These are phyloP conservation scores for Heterobasidion parviporum DNA, from an alignment of 1,284 basidiomycete genomes.

Conservation along the genomic window DNA sequence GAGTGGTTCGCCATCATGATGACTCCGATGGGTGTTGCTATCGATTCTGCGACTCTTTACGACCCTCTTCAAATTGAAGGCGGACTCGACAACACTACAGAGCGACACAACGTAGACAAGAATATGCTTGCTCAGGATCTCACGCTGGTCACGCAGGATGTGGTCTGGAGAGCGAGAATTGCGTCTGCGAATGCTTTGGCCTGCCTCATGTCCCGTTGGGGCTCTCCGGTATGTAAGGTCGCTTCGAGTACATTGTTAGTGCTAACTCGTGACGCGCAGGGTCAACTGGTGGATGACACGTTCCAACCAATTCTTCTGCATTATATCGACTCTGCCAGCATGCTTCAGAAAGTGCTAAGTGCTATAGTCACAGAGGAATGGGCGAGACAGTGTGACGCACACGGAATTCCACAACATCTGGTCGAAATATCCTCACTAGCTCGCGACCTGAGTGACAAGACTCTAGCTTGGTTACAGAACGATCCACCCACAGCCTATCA, in stretches of 20 bases:
- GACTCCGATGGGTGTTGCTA: constrained; percentile 82
- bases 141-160: constrained; percentile 74
- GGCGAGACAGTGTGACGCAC: constrained; percentile 55
- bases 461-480: constrained; percentile 69
- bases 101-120: constrained; percentile 94
- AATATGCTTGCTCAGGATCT: constrained; percentile 92
- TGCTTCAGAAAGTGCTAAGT: constrained; percentile 84
- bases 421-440: constrained; percentile 55
- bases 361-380: constrained; percentile 90
- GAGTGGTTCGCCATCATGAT: constrained; percentile 88
- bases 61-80: constrained; percentile 43
- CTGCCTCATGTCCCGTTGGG: constrained; percentile 62
- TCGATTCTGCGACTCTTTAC: constrained; percentile 73
- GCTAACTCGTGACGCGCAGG: constrained; percentile 13
- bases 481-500: constrained; percentile 77
- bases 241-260: background rate
- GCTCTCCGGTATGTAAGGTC: constrained; percentile 36
- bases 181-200: constrained; percentile 80
- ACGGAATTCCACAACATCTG: constrained; percentile 27
- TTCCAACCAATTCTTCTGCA: constrained; percentile 69
- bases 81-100: constrained; percentile 35
- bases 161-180: constrained; percentile 77
- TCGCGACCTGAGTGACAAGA: constrained; percentile 54
- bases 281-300: constrained; percentile 39
- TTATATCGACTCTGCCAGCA: constrained; percentile 82